These are phyloP conservation scores for Plasmodium falciparum DNA, from an alignment of 169 alveolate species.

Conservation along the genomic window DNA sequence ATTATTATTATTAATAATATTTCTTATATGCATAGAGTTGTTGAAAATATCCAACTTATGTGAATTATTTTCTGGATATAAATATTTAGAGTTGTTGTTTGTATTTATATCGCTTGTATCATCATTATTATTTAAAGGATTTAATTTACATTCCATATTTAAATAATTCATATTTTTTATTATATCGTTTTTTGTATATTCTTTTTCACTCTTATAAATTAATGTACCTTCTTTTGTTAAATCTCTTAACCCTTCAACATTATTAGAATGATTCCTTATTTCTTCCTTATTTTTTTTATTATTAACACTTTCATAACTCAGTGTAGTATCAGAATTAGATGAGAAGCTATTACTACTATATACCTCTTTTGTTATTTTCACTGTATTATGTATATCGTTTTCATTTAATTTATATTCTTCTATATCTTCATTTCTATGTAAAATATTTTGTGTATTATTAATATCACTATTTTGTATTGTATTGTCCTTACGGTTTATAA, in stretches of 20 bases:
- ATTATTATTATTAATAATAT: neutral
- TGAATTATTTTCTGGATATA: neutral
- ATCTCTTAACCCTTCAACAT: neutral
- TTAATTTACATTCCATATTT: neutral
- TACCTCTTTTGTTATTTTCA: slow-evolving; percentile 32
- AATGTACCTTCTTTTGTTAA: slow-evolving; percentile 5
- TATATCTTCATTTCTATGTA: neutral
- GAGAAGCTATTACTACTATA: slow-evolving; percentile 17
- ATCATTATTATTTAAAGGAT: neutral
- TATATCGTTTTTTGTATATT: neutral
- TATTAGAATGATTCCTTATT: neutral
- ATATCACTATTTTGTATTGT: neutral
- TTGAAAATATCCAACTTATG: neutral
- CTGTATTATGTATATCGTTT: slow-evolving; percentile 2
- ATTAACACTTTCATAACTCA: neutral
- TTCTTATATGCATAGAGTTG: neutral
- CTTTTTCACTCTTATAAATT: neutral
- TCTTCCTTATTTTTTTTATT: neutral
- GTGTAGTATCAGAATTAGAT: neutral
- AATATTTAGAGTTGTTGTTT: neutral
- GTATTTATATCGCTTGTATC: neutral
- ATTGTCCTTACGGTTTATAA: neutral
- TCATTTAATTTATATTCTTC: neutral
- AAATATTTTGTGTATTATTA: neutral
- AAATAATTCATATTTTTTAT: neutral